Evolutionary conservation across 106 monocot species (phyloP), one percentile per base, ranked within the genome.

Genomic region (Apostasia shenzhenica): DNA sequence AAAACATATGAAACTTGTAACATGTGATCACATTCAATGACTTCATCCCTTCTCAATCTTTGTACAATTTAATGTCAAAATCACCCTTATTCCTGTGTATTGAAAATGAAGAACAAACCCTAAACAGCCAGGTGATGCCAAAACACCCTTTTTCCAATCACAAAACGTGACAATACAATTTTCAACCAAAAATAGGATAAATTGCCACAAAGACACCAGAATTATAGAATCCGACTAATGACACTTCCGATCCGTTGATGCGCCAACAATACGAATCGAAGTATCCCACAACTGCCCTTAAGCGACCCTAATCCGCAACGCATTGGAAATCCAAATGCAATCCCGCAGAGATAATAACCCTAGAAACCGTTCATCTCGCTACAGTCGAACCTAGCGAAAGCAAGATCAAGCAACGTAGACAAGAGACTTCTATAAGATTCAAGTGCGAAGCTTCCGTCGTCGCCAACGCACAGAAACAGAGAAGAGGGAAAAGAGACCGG

Each of bases 1-100:
- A 46, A 63, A 63, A 45, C 14, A 45, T 12, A 26, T 45, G 45
- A 3, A 63, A 45, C 46, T 63, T 45, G 26, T 26, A 26, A 14
- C 46, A 63, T 63, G 46, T 61, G 14, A 63, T 45, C 40, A 41
- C 46, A 3, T 2, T 45, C 1, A 47, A 45, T 12, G 3, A 45
- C n/a, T 45, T 46, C 46, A 63, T 47, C 63, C 5, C 5, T 47
- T 14, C 63, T 47, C 12, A 8, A 12, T 14, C 6, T 61, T 61
- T 61, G 61, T 42, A 63, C 63, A 63, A 14, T 63, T 13, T 45
- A 46, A 63, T 63, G 9, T 46, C 63, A 63, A 46, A 63, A 63
- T 46, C 63, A 63, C 63, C 46, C 2, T 3, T n/a, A 63, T 14
- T 12, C 11, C 63, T 63, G 5, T 46, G n/a, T 46, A 47, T 45